These are phyloP conservation scores for Pythium volutum DNA, from an alignment of 352 stramenopile genomes.

Conservation along the genomic window DNA sequence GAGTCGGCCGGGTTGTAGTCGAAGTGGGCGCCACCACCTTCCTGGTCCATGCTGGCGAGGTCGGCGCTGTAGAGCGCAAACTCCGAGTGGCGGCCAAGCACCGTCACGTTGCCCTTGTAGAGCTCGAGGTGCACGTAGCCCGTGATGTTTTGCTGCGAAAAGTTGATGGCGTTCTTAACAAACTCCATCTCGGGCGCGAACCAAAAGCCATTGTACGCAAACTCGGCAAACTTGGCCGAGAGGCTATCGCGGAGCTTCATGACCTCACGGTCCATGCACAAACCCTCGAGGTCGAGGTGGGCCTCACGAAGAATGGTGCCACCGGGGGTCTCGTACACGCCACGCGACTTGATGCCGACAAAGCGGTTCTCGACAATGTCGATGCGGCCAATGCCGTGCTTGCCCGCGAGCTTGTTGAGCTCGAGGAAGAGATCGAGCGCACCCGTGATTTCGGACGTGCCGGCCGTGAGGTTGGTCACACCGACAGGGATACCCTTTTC, in stretches of 20 bases:
- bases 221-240: conserved; percentile 94
- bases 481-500: conserved; percentile 93
- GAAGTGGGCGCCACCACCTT: conserved; percentile 93
- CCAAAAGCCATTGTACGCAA: conserved; percentile 99
- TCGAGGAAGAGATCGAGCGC: conserved; percentile 96
- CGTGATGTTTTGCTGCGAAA: conserved; percentile 93
- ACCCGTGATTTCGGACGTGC: conserved; percentile 88
- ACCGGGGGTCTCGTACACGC: conserved; percentile 98
- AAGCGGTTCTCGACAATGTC: conserved; percentile 99
- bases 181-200: conserved; percentile 99
- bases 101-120: conserved; percentile 98
- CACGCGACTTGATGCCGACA: conserved; percentile 99
- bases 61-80: conserved; percentile 97
- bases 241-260: conserved; percentile 93
- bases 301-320: conserved; percentile 90
- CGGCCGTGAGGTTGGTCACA: conserved; percentile 87
- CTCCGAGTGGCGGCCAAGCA: conserved; percentile 89
- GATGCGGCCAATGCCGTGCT: conserved; percentile 96
- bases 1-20: conserved; percentile 98
- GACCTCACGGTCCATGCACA: conserved; percentile 97
- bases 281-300: conserved; percentile 92
- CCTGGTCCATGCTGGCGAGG: conserved; percentile 98
- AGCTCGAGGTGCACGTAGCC: conserved; percentile 94
- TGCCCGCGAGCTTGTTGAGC: conserved; percentile 96
- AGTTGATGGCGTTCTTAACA: conserved; percentile 94